Percentiles rank a stretch among this genome's conserved stretches.
Conservation (phyloP, 2,329 filamentous ascomycete genomes). For the Cephalotrichum gorgonifer region DNA sequence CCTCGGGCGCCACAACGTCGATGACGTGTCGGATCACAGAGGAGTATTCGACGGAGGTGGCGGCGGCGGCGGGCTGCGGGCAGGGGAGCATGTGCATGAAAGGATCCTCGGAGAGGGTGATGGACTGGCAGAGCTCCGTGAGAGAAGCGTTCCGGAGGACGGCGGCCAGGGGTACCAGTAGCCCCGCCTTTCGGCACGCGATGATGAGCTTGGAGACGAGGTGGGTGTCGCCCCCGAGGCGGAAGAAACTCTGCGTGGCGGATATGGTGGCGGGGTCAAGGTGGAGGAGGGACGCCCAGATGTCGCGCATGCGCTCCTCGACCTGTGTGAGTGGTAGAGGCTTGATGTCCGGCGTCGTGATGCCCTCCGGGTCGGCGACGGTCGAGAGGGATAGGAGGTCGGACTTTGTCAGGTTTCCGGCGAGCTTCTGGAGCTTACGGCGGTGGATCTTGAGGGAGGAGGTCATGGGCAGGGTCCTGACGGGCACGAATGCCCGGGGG, state of each 20-base stretch:
- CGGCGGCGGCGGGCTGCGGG: not conserved
- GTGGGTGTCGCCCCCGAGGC: slow-evolving; percentile 34
- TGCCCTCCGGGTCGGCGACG: slow-evolving; percentile 24
- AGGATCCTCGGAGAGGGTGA: slow-evolving; percentile 11
- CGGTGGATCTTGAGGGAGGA: slow-evolving; percentile 40
- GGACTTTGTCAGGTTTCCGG: slow-evolving; percentile 27
- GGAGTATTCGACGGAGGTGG: not conserved
- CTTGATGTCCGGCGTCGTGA: slow-evolving; percentile 25
- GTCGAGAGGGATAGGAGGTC: slow-evolving; percentile 31
- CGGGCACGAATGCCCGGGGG: slow-evolving; percentile 37
- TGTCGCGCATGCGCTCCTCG: slow-evolving; percentile 34
- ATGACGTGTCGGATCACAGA: not conserved
- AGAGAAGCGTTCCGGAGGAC: slow-evolving; percentile 30
- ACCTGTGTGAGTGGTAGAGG: slow-evolving; percentile 35
- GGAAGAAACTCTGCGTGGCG: slow-evolving; percentile 32
- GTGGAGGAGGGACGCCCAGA: slow-evolving; percentile 35
- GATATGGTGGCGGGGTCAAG: slow-evolving; percentile 28
- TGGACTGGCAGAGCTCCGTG: slow-evolving; percentile 31
- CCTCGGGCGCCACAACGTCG: slow-evolving; percentile 26
- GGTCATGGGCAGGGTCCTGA: slow-evolving; percentile 36
- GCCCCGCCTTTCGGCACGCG: slow-evolving; percentile 29
- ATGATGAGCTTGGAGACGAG: slow-evolving; percentile 32
- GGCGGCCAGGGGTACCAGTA: slow-evolving; percentile 29
- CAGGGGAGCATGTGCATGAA: not conserved
- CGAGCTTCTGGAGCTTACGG: slow-evolving; percentile 33